These are phyloP conservation scores for Sugiyamaella lignohabitans DNA, from an alignment of 805 yeast species.

Conservation along the genomic window DNA sequence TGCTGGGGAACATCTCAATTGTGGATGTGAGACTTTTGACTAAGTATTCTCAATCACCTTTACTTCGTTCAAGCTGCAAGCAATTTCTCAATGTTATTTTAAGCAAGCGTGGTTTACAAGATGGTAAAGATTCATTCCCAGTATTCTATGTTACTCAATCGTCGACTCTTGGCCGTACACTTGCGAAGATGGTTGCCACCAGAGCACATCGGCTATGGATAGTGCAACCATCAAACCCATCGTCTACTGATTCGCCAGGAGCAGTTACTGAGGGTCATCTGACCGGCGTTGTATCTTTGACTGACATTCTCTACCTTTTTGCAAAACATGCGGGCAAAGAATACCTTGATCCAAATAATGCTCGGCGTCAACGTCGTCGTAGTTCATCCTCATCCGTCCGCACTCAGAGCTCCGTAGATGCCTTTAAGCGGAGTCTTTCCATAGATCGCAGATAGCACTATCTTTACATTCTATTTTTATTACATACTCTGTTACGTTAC, in stretches of 20 bases:
- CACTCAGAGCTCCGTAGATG: slow-evolving; percentile 15
- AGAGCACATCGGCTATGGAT: slow-evolving; percentile 68
- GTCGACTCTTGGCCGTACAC: slow-evolving; percentile 76
- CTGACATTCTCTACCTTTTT: slow-evolving; percentile 78
- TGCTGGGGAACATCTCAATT: slow-evolving; percentile 88
- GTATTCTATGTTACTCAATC: slow-evolving; percentile 84
- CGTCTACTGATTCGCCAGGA: slow-evolving; percentile 12
- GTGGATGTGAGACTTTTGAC: slow-evolving; percentile 90
- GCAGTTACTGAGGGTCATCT: slow-evolving; percentile 45
- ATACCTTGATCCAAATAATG: slow-evolving; percentile 71
- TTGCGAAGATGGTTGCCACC: slow-evolving; percentile 94
- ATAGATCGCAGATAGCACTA: slow-evolving; percentile 3
- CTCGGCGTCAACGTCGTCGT: slow-evolving; percentile 79
- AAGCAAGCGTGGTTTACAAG: slow-evolving; percentile 81
- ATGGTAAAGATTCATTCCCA: slow-evolving; percentile 95
- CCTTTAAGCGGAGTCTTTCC: slow-evolving; percentile 12
- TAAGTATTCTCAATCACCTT: slow-evolving; percentile 76
- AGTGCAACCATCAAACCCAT: slow-evolving; percentile 30
- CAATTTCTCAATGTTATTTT: slow-evolving; percentile 83
- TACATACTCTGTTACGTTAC: too few species aligned
- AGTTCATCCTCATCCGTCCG: slow-evolving; percentile 20
- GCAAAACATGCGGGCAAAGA: slow-evolving; percentile 65
- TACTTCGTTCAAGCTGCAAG: slow-evolving; percentile 74
- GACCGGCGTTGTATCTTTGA: slow-evolving; percentile 85
- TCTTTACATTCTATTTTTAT: too few species aligned